Conservation (phyloP, 306 rosid species). For the Quercus gilva region DNA sequence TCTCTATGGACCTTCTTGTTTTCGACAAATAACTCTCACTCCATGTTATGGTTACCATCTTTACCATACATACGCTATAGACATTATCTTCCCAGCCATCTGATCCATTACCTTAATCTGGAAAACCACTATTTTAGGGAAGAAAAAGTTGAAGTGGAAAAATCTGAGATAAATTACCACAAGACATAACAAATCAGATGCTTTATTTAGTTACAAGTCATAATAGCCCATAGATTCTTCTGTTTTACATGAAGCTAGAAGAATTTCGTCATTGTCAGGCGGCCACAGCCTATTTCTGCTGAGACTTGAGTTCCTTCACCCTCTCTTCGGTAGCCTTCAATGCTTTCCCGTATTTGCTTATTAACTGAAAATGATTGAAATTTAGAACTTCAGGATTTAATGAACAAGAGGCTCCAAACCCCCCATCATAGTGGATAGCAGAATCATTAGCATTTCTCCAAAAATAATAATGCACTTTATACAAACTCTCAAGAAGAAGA, state of each 20-base stretch:
- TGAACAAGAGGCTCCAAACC: neutral
- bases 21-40: neutral
- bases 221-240: neutral
- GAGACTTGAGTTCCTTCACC: conserved; percentile 83
- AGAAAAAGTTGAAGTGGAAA: neutral
- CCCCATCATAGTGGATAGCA: neutral
- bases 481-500: neutral
- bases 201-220: neutral
- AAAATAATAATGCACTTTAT: neutral
- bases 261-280: conserved; percentile 19
- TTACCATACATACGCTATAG: neutral
- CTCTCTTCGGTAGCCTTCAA: conserved; percentile 64
- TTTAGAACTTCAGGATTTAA: neutral
- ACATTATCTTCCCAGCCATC: neutral
- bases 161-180: neutral
- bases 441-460: neutral
- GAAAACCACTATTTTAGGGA: neutral
- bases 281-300: conserved; percentile 40
- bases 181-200: neutral
- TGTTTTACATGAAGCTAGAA: conserved; percentile 4
- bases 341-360: conserved; percentile 75
- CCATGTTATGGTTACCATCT: neutral
- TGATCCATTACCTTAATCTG: neutral
- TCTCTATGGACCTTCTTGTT: neutral
- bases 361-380: conserved; percentile 46